A percentile compares a stretch with the other conserved stretches of the same genome.
Evolutionary conservation across 2,329 filamentous ascomycete genomes (phyloP).

Genomic region (Leptographium procerum): DNA sequence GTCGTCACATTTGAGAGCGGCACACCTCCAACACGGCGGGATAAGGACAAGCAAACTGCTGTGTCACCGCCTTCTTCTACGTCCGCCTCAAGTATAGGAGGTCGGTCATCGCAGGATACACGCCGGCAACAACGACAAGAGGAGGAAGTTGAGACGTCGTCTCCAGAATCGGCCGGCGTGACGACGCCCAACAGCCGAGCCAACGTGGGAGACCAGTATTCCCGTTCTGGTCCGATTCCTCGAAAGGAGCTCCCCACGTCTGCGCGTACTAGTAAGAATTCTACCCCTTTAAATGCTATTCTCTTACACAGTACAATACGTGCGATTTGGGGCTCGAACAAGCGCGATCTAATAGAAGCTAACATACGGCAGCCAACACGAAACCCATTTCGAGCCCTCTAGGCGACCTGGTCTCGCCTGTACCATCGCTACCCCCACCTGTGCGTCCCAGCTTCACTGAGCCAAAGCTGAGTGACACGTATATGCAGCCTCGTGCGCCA

Average conservation of each 20-base stretch:
- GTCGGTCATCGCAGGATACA: constrained; percentile 48
- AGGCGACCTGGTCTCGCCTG: constrained; percentile 11
- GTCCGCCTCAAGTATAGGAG: constrained; percentile 22
- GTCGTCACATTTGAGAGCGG: constrained; percentile 26
- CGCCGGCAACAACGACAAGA: constrained; percentile 38
- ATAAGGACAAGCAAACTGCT: constrained; percentile 17
- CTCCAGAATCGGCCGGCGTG: constrained; percentile 25
- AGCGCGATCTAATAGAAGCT: neutral
- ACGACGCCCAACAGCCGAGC: constrained; percentile 25
- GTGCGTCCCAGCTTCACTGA: constrained; percentile 22
- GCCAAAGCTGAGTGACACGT: constrained; percentile 37
- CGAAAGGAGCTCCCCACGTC: constrained; percentile 51
- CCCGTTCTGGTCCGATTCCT: constrained; percentile 37
- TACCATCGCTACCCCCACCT: neutral
- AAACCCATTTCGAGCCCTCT: constrained; percentile 16
- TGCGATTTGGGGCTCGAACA: neutral
- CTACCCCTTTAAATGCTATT: neutral
- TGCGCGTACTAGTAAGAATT: constrained; percentile 31
- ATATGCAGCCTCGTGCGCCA: constrained; percentile 46
- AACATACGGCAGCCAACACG: constrained; percentile 23
- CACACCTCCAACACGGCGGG: constrained; percentile 25
- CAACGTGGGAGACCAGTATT: constrained; percentile 30
- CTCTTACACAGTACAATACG: neutral
- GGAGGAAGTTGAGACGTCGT: constrained; percentile 29
- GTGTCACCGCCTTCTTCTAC: constrained; percentile 17